Base-by-base conservation (phyloP, 495 filamentous ascomycete genomes). In the Xylaria nigripes region DNA sequence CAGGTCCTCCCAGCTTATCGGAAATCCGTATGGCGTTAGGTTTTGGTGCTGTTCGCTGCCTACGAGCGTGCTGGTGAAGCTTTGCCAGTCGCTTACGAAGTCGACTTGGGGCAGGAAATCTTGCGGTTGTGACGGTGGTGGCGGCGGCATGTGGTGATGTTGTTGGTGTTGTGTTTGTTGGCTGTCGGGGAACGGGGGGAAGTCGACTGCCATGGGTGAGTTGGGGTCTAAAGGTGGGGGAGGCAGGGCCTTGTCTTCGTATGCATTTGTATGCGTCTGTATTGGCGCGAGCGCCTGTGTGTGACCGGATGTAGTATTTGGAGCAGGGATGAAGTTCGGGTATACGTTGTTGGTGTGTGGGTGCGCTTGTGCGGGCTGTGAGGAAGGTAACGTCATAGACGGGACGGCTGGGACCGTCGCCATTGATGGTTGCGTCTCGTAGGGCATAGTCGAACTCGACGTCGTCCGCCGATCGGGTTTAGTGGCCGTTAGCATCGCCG, bases 161-260 rank as follows among this genome's bases (percentile, higher is more conserved):
- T 43, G 53, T 9, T 46, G 0, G 9, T 52, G 23, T 0, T 50
- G 34, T 7, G 34, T 15, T 15, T 50, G 22, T n/a, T 21, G 34
- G 7, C 9, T 40, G 48, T n/a, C 38, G 40, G 44, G n/a, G 24
- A 58, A 66, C 8, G 61, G 5, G 0, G 59, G 59, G 22, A 64
- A 67, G 44, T 67, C 64, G 10, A 67, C 40, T 10, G 61, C 60
- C 64, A 64, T 64, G 3, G 64, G 64, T 6, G 64, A 67, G 1
- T 55, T 57, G 12, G 64, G 61, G 15, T 62, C 64, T 27, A 67
- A 47, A 3, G 64, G 64, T 0, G 59, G 61, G 0, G 64, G 64
- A 6, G 64, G 64, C 16, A 67, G 30, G 15, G 64, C 64, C 47
- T 67, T 67, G 27, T 67, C 64, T 9, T 50, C 56, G 16, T 50